Base-by-base conservation (phyloP, 2,329 filamentous ascomycete species). In the Coleophoma eucalyptorum region DNA sequence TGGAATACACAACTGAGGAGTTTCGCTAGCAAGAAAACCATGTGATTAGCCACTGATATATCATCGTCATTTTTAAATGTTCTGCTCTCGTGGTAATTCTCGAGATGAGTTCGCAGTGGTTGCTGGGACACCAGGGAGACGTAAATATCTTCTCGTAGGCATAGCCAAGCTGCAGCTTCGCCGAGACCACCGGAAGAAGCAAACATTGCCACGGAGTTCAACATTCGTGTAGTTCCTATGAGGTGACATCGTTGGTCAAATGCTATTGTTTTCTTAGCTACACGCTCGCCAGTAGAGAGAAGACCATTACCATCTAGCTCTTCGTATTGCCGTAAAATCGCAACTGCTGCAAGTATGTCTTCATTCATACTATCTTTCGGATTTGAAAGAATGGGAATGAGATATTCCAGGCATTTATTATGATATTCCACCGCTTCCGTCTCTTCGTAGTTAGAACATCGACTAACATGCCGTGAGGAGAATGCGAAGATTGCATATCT, bases 201-300 rank as follows among this genome's bases (percentile, higher is more conserved):
- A 16, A 44, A 44, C 16, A 26, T 44, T 26, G 42, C 21, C 15
- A 44, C 16, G 2, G 42, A 44, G n/a, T 44, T 44, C 4, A 44
- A 7, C n/a, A 44, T 44, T 44, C 42, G 15, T n/a, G 42, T 44
- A 5, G 42, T 44, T 44, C 42, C 42, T 31, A 44, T 44, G 11
- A 44, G 20, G n/a, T 44, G 42, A 26, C 42, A 44, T 44, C 42
- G 42, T 31, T 44, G 21, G 18, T 44, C 42, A 32, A 31, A 44
- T 10, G 42, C 42, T 44, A 20, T 16, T 13, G 21, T 42, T 5
- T 6, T 10, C 10, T 42, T 42, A 42, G 40, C 40, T 4, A 10
- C 19, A 16, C 11, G 6, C 13, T 42, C 6, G 12, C 12, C 13
- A 4, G 6, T 19, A 5, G 12, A 42, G 5, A 13, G 40, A 10